These are phyloP conservation scores for Paecilomyces sp. DNA, from an alignment of 2,329 filamentous ascomycete species.

Conservation along the genomic window DNA sequence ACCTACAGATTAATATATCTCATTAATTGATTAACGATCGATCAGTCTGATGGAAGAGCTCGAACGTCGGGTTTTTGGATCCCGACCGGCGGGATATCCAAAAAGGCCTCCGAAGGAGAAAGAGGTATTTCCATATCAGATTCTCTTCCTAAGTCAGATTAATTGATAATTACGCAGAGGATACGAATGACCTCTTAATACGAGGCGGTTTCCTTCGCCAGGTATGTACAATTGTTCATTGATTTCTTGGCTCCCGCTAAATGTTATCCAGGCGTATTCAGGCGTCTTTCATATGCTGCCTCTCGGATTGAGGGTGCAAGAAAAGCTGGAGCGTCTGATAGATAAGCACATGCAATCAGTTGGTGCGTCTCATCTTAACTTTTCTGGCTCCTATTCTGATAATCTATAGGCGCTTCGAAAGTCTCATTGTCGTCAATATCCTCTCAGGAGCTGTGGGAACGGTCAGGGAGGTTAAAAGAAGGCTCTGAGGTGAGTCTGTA, in stretches of 20 bases:
- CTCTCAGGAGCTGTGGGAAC: slow-evolving; percentile 74
- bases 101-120: slow-evolving; percentile 44
- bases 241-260: not conserved
- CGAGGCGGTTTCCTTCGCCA: slow-evolving; percentile 68
- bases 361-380: slow-evolving; percentile 39
- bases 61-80: slow-evolving; percentile 72
- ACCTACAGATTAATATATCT: not conserved
- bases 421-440: slow-evolving; percentile 79
- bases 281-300: slow-evolving; percentile 91
- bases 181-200: slow-evolving; percentile 60
- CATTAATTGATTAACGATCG: not conserved
- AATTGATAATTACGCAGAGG: slow-evolving; percentile 30
- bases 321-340: slow-evolving; percentile 78
- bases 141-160: not conserved
- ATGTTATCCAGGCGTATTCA: slow-evolving; percentile 59
- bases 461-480: slow-evolving; percentile 70
- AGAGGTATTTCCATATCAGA: slow-evolving; percentile 18
- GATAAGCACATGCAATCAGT: slow-evolving; percentile 80
- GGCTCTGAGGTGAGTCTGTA: slow-evolving; percentile 59
- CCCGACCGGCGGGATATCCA: slow-evolving; percentile 63
- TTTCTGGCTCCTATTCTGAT: slow-evolving; percentile 2
- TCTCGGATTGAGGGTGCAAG: slow-evolving; percentile 75
- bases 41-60: slow-evolving; percentile 48
- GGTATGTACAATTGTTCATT: slow-evolving; percentile 34
- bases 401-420: slow-evolving; percentile 63